A percentile compares a stretch with the other conserved stretches of the same genome.
Evolutionary conservation across 495 filamentous ascomycete species (phyloP).

Genomic region (Penicillium tannophilum): DNA sequence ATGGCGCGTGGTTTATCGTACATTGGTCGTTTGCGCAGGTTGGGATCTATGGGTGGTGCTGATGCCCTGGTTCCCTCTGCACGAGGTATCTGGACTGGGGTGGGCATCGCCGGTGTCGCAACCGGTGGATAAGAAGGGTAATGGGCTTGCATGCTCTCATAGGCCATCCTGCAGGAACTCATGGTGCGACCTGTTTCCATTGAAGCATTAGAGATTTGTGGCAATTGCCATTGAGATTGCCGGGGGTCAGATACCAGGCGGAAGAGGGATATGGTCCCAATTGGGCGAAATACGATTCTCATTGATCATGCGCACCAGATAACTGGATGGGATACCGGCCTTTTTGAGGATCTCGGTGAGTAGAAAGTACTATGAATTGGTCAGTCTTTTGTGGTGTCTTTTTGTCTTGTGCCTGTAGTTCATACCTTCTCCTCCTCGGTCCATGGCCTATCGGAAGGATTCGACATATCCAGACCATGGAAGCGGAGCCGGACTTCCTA

Average conservation of each 20-base stretch:
- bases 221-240: background rate
- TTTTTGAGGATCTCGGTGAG: slow-evolving; percentile 65
- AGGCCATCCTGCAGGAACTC: slow-evolving; percentile 46
- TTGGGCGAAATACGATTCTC: slow-evolving; percentile 50
- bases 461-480: slow-evolving; percentile 53
- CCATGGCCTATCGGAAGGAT: slow-evolving; percentile 54
- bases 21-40: slow-evolving; percentile 40
- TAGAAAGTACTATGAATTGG: slow-evolving; percentile 46
- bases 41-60: slow-evolving; percentile 28
- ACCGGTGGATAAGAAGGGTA: slow-evolving; percentile 9
- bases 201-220: background rate
- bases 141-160: slow-evolving; percentile 39
- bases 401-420: background rate
- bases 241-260: slow-evolving; percentile 41
- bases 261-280: slow-evolving; percentile 62
- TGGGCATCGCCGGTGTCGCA: slow-evolving; percentile 1
- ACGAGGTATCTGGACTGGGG: slow-evolving; percentile 19
- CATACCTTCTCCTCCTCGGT: slow-evolving; percentile 63
- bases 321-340: slow-evolving; percentile 49
- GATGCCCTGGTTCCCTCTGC: slow-evolving; percentile 25
- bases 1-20: slow-evolving; percentile 46
- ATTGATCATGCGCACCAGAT: slow-evolving; percentile 53
- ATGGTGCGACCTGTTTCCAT: slow-evolving; percentile 40
- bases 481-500: slow-evolving; percentile 19
- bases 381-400: slow-evolving; percentile 2